phyloP scores from a whole-genome alignment of 805 yeast species.

The Kluyveromyces lactis region DNA sequence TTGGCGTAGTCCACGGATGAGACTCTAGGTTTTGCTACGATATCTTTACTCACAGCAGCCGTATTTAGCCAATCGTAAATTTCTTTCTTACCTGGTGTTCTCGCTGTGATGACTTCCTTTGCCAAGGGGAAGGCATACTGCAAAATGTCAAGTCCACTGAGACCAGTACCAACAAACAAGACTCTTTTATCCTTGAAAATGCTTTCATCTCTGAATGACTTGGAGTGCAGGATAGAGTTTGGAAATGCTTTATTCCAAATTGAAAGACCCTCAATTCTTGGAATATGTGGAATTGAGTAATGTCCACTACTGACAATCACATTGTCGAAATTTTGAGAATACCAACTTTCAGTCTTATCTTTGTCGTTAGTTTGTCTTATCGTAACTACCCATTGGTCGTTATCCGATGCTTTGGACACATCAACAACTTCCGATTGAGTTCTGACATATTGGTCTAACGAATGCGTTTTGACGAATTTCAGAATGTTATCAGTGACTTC shows the following conservation, averaged over 20 bases:
- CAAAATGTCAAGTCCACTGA: constrained; percentile 33
- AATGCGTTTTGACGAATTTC: constrained; percentile 6
- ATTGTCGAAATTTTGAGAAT: constrained; percentile 32
- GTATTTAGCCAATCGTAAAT: constrained; percentile 32
- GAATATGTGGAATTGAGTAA: constrained; percentile 35
- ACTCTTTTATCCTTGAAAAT: constrained; percentile 24
- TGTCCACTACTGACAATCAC: constrained; percentile 35
- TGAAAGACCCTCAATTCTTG: constrained; percentile 15
- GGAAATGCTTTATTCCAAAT: constrained; percentile 13
- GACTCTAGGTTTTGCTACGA: constrained; percentile 31
- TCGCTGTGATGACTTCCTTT: constrained; percentile 48
- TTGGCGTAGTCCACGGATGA: constrained; percentile 21
- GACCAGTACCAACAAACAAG: constrained; percentile 34
- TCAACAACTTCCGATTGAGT: constrained; percentile 14
- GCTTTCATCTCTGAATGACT: constrained; percentile 15
- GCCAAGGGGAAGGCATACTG: constrained; percentile 32
- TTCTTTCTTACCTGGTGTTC: constrained; percentile 60
- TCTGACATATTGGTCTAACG: constrained; percentile 7
- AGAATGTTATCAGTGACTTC: constrained; percentile 11
- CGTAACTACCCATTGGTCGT: constrained; percentile 10
- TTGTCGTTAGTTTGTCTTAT: constrained; percentile 5
- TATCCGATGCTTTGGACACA: constrained; percentile 9
- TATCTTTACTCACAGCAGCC: constrained; percentile 32
- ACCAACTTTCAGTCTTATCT: constrained; percentile 30
- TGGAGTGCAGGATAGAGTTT: constrained; percentile 36